Conservation (phyloP, 2,329 filamentous ascomycete genomes). For the Stagonosporopsis tanaceti region DNA sequence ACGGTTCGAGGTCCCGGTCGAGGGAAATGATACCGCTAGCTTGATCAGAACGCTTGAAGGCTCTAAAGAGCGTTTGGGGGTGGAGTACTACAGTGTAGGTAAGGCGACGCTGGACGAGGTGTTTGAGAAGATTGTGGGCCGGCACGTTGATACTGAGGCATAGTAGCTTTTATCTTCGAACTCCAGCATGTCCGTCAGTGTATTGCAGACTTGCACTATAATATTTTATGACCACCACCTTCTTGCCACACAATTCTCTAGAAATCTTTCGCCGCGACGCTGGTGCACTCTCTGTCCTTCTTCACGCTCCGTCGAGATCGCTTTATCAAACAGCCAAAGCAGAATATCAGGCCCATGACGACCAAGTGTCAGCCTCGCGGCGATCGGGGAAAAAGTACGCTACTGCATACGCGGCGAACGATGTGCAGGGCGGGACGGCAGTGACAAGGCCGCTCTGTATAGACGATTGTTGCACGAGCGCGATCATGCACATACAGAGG, state of each 20-base stretch:
- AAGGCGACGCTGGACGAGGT: slow-evolving; percentile 83
- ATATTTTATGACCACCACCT: neutral
- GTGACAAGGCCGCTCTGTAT: slow-evolving; percentile 26
- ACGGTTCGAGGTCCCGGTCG: slow-evolving; percentile 74
- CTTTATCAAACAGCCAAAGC: too few relatives aligned
- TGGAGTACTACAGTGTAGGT: slow-evolving; percentile 85
- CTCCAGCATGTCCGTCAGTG: neutral
- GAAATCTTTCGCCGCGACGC: too few relatives aligned
- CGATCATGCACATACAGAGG: slow-evolving; percentile 26
- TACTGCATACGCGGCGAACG: slow-evolving; percentile 30
- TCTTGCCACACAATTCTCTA: too few relatives aligned
- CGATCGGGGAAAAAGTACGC: slow-evolving; percentile 28
- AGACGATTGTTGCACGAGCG: slow-evolving; percentile 27
- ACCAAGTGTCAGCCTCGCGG: neutral
- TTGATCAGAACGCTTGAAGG: slow-evolving; percentile 76
- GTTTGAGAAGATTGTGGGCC: slow-evolving; percentile 77
- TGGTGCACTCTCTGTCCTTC: too few relatives aligned
- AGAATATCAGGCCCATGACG: neutral
- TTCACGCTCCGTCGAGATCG: too few relatives aligned
- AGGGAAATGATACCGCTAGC: slow-evolving; percentile 63
- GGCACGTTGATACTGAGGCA: slow-evolving; percentile 12
- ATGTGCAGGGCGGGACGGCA: slow-evolving; percentile 29
- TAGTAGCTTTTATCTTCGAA: neutral
- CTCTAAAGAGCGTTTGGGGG: slow-evolving; percentile 70
- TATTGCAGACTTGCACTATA: neutral